Base-by-base conservation (phyloP, 352 stramenopile species). In the Phytophthora pseudosyringae region DNA sequence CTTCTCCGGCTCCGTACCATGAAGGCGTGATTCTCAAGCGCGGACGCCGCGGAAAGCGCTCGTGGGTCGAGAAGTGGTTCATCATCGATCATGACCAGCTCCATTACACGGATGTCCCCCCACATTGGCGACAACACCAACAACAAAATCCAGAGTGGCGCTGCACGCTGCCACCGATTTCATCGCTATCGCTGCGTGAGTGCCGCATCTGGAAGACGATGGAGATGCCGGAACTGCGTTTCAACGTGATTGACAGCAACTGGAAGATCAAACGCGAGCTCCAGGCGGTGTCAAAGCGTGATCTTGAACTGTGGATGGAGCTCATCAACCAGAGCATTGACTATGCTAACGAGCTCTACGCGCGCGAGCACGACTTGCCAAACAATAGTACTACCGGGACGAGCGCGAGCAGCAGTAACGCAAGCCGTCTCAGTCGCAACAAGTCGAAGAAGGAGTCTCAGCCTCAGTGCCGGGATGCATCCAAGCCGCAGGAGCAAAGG, bases 161-260 rank as follows among this genome's bases (percentile, higher is more conserved):
- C 25, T 75, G 66, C 29, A 61, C 45, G 11, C 50, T 76, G 26
- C 70, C 71, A 32, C 76, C 71, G 4, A 78, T 84, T 28, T 90
- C 85, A 33, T 90, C 81, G 43, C 59, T 94, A 16, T 78, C 72
- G 8, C 67, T 94, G 49, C 80, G 76, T 32, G 83, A 84, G 44
- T 94, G 85, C 47, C 83, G 85, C 13, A 92, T 94, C 61, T 94
- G 85, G 85, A 94, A 94, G 75, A 94, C 86, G 8, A 90, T 83
- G 80, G 86, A 94, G 62, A 94, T 94, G 86, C 82, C 83, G 15
- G 83, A 91, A 59, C 73, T 93, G 35, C 77, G 71, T 38, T 93
- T 94, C 61, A 86, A 94, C 48, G 73, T 94, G 35, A 77, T 94
- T 28, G 81, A 92, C 56, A 79, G 70, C 38, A 86, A 70, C 48